phyloP scores from a whole-genome alignment of 2,329 filamentous ascomycete genomes.

The Pseudopyrenochaeta lycopersici region DNA sequence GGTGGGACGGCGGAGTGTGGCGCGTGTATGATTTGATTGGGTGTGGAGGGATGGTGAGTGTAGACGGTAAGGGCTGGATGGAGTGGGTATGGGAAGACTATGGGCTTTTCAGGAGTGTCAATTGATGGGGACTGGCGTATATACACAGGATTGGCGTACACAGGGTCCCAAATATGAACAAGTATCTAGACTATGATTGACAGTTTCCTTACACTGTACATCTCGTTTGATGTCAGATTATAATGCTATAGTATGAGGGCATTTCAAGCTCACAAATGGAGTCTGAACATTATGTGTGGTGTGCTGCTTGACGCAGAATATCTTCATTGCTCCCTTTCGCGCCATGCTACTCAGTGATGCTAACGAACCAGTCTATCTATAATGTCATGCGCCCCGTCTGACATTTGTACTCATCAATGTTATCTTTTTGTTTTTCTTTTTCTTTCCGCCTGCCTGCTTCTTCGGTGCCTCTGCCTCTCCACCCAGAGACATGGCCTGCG shows the following conservation, averaged over 20 bases:
- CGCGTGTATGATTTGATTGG: conserved; percentile 35
- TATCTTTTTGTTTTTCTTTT: conserved; percentile 74
- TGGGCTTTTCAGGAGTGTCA: too few species aligned
- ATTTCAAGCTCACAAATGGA: background rate
- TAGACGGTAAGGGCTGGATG: background rate
- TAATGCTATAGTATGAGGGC: too few species aligned
- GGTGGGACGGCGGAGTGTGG: conserved; percentile 37
- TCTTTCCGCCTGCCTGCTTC: conserved; percentile 58
- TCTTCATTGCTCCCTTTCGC: conserved; percentile 33
- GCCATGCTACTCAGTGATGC: conserved; percentile 35
- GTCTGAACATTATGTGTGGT: background rate
- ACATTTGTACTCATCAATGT: conserved; percentile 74
- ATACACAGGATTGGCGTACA: too few species aligned
- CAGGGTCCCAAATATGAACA: too few species aligned
- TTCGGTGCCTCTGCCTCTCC: conserved; percentile 37
- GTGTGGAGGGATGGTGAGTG: background rate
- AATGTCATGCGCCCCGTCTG: conserved; percentile 60
- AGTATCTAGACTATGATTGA: too few species aligned
- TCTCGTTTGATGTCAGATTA: background rate
- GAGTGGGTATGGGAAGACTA: background rate
- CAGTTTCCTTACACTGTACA: too few species aligned
- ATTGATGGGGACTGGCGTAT: too few species aligned
- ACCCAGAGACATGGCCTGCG: conserved; percentile 51
- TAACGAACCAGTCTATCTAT: conserved; percentile 17
- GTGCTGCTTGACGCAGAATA: conserved; percentile 1